phyloP scores from a whole-genome alignment of 495 filamentous ascomycete species.

The Pyrenula aspistea region DNA sequence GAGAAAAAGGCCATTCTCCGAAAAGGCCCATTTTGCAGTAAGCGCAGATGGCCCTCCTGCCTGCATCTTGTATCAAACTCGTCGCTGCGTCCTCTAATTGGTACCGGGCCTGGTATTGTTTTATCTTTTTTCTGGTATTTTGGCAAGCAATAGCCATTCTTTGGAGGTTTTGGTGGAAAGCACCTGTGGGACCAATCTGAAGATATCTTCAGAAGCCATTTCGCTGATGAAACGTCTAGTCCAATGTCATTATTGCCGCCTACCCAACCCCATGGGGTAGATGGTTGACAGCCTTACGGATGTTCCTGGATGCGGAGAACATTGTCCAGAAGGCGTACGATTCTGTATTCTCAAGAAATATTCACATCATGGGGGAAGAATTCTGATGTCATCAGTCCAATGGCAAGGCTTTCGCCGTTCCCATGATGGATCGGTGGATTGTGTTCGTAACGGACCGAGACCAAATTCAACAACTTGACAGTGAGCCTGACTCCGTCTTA shows the following conservation, averaged over 20 bases:
- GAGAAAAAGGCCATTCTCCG: too few relatives aligned
- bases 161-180: conserved; percentile 12
- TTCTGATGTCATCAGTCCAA: conserved; percentile 5
- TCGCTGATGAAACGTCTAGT: not conserved
- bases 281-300: conserved; percentile 8
- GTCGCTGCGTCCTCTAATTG: not conserved
- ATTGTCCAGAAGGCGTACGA: conserved; percentile 12
- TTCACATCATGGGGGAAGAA: not conserved
- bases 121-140: conserved; percentile 3
- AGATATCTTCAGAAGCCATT: not conserved
- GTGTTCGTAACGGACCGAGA: conserved; percentile 8
- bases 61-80: not conserved
- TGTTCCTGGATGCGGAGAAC: conserved; percentile 8
- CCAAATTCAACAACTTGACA: conserved; percentile 5
- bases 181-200: conserved; percentile 2
- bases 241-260: conserved; percentile 7
- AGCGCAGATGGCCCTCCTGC: not conserved
- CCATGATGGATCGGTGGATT: conserved; percentile 13
- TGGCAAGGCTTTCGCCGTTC: conserved; percentile 12
- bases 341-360: conserved; percentile 1
- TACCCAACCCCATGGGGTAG: conserved; percentile 9
- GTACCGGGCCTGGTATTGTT: conserved; percentile 5
- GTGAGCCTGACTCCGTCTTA: conserved; percentile 4
- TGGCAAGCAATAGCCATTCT: conserved; percentile 3
- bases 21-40: too few relatives aligned